Base-by-base conservation (phyloP, 345 rosid genomes). In the Chamaenerion angustifolium region DNA sequence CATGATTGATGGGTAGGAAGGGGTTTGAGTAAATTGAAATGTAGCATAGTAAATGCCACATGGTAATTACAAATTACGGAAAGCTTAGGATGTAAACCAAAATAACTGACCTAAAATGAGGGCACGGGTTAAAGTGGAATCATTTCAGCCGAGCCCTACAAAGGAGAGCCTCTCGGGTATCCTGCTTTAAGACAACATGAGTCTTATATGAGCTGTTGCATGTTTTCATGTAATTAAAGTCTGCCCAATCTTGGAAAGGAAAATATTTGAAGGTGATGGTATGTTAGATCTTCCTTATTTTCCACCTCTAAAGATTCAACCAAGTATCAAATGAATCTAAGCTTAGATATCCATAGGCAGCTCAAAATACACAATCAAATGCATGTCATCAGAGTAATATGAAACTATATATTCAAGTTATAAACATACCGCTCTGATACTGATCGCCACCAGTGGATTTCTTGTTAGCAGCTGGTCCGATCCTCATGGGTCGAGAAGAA, bases 171-270 rank as follows among this genome's bases (percentile, higher is more conserved):
- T 70, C 92, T 79, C 61, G 83, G 71, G 35, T 64, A 76, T 78
- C 98, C 96, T 90, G 96, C 87, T 90, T 90, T 92, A 78, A 87
- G 87, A 86, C 80, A 79, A 90, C 81, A 90, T 73, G 90, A 90
- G 88, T 76, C 69, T 75, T 73, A 73, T 63, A 90, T 89, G 74
- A 89, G 97, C 66, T 86, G 76, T 72, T 65, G 77, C 76, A 71
- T 57, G 74, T 81, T 78, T 79, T 72, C 67, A 69, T 47, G 48
- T 48, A 71, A 72, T 75, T n/a, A 68, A 79, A 74, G 77, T 63
- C 73, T 31, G 76, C 75, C 79, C 68, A 78, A 79, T 62, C 72
- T 76, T 76, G 75, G 68, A 79, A 67, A 76, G 76, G 76, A 25
- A 78, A 72, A 66, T 63, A 64, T 72, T 54, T 78, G 11, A 46